phyloP scores from a whole-genome alignment of 1,284 basidiomycete genomes.

The Meripilus lineatus region DNA sequence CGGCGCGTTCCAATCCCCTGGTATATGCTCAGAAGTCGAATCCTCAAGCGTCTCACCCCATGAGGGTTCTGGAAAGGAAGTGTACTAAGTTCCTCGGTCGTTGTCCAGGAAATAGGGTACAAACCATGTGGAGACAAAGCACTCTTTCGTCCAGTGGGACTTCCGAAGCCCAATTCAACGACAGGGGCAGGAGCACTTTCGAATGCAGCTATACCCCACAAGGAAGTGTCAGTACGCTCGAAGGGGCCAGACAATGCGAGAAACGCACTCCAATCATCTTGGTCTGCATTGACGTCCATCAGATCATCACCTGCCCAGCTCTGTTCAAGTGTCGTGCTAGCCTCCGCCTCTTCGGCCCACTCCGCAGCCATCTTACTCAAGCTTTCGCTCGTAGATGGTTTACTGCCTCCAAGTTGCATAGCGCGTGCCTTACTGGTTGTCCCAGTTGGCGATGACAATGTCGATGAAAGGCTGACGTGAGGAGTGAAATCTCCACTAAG shows the following conservation, averaged over 20 bases:
- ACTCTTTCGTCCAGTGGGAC: not conserved
- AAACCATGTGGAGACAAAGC: not conserved
- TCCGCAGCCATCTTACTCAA: constrained; percentile 36
- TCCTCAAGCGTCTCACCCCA: not conserved
- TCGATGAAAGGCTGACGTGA: too few relatives aligned
- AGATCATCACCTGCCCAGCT: constrained; percentile 74
- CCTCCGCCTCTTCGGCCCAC: constrained; percentile 53
- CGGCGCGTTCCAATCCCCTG: constrained; percentile 3
- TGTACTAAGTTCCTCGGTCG: too few relatives aligned
- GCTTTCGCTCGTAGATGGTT: constrained; percentile 33
- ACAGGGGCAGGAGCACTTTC: constrained; percentile 54
- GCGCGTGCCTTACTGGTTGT: constrained; percentile 40
- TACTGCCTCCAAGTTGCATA: constrained; percentile 67
- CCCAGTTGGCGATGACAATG: constrained; percentile 16
- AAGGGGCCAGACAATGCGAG: not conserved
- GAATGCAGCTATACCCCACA: constrained; percentile 64
- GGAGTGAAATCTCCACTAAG: too few relatives aligned
- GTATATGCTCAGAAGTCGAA: not conserved
- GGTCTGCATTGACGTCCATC: constrained; percentile 88
- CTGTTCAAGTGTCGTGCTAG: constrained; percentile 42
- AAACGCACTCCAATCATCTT: constrained; percentile 85
- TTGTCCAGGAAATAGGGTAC: too few relatives aligned
- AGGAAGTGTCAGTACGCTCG: not conserved
- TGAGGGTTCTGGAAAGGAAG: too few relatives aligned
- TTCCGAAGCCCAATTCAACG: constrained; percentile 8